Base-by-base conservation (phyloP, 306 rosid species). In the Oemleria cerasiformis region DNA sequence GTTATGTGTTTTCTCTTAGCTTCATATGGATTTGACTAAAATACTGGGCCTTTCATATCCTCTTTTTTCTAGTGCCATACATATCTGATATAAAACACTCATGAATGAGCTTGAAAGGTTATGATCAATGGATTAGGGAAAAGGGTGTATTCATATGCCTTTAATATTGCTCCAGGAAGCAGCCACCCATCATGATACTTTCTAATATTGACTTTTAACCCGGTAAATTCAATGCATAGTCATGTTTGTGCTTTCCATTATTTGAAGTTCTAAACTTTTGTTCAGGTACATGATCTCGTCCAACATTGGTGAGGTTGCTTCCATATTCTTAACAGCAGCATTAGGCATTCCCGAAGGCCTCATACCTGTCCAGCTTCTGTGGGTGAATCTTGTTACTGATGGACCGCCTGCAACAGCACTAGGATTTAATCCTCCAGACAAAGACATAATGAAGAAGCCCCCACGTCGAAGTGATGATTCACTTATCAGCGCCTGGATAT, bases 321-420 rank as follows among this genome's bases (percentile, higher is more conserved):
- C 85, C 16, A 89, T 92, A 73, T 92, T 92, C 84, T 79, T 88
- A 9, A 92, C 93, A 9, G 97, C 92, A 62, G 96, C 97, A 36
- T 76, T 88, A 54, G 97, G 97, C 78, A 88, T 90, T 72, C 95
- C 95, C 11, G 95, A 91, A 83, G 94, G 95, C 73, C 73, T 91
- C 80, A 88, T 88, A 47, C 95, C 95, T 21, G 92, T 88, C 69
- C 94, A 88, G 71, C 94, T 91, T 69, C 77, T 88, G 72, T 91
- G 92, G 95, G 92, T 91, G 65, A 91, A 91, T 85, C 93, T 88
- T 67, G 97, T 88, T 67, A 91, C 97, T 0, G 97, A 91, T 73
- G 97, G 97, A 50, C 92, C 97, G 39, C 96, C 96, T 25, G 96
- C 97, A 57, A 91, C 96, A 40, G 97, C 97, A 42, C 77, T 88